Conservation (phyloP, 164 flowering plant species). For the grape (Vitis vinifera) region DNA sequence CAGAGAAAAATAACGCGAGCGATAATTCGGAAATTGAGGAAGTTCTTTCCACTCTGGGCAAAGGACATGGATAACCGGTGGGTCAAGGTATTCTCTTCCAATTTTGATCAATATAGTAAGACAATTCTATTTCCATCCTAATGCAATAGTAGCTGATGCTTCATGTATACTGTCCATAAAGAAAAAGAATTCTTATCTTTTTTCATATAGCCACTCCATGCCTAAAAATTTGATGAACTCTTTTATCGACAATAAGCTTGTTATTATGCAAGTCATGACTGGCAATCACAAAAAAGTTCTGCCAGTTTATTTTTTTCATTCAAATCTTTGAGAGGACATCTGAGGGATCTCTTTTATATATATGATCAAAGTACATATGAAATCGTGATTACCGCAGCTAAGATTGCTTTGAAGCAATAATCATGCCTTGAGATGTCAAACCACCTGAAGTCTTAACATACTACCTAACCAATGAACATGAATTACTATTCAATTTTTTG, state of each 20-base stretch:
- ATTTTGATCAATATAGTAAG: neutral
- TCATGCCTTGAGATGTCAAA: no score
- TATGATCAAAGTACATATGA: no score
- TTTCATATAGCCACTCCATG: neutral
- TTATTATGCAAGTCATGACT: no score
- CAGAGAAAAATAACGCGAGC: neutral
- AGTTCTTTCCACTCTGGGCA: neutral
- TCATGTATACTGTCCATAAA: conserved; percentile 1
- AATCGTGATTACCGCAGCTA: no score
- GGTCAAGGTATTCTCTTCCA: neutral
- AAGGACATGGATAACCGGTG: neutral
- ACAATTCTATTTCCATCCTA: neutral
- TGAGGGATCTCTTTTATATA: no score
- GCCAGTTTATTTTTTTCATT: no score
- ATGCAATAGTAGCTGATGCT: neutral
- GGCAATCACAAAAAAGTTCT: no score
- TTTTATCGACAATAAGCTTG: neutral
- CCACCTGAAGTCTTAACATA: no score
- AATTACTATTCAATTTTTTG: no score
- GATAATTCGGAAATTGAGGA: neutral
- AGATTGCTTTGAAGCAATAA: no score
- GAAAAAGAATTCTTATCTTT: neutral
- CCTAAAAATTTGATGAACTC: neutral
- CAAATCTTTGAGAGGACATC: no score
- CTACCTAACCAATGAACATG: no score